phyloP scores from a whole-genome alignment of 768 basidiomycete genomes.

The Suillus subaureus region DNA sequence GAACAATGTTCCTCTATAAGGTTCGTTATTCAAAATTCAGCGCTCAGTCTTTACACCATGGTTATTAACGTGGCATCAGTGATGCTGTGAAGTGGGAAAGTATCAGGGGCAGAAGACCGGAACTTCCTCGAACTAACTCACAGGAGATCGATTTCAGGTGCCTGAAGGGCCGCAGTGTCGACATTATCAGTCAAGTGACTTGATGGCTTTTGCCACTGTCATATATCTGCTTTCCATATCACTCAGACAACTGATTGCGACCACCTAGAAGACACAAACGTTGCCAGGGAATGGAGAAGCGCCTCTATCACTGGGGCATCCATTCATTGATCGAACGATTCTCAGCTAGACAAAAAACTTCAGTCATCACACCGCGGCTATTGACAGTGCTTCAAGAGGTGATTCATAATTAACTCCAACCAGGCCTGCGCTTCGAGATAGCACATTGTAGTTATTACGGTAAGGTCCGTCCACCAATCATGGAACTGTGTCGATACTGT shows the following conservation, averaged over 20 bases:
- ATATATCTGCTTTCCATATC: not conserved
- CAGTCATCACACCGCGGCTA: not conserved
- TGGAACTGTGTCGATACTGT: not conserved
- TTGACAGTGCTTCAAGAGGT: not conserved
- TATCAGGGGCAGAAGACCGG: not conserved
- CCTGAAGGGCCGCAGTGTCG: not conserved
- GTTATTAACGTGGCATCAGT: not conserved
- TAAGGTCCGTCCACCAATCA: constrained; percentile 4
- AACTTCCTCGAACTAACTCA: not conserved
- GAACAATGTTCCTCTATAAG: not conserved
- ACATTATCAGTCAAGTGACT: not conserved
- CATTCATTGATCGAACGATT: constrained; percentile 1
- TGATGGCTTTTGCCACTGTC: not conserved
- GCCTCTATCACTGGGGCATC: constrained; percentile 4
- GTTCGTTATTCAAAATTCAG: not conserved
- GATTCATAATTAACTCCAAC: not conserved
- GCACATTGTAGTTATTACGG: not conserved
- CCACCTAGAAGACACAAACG: not conserved
- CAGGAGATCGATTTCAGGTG: not conserved
- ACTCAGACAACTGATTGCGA: not conserved
- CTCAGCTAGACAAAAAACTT: not conserved
- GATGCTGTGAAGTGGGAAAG: not conserved
- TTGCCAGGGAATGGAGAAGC: constrained; percentile 1
- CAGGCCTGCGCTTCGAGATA: not conserved
- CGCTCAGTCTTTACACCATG: not conserved